Percentiles rank a stretch among this genome's conserved stretches.
Evolutionary conservation across 2,329 filamentous ascomycete species (phyloP).

Genomic region (Drechslerella stenobrocha): DNA sequence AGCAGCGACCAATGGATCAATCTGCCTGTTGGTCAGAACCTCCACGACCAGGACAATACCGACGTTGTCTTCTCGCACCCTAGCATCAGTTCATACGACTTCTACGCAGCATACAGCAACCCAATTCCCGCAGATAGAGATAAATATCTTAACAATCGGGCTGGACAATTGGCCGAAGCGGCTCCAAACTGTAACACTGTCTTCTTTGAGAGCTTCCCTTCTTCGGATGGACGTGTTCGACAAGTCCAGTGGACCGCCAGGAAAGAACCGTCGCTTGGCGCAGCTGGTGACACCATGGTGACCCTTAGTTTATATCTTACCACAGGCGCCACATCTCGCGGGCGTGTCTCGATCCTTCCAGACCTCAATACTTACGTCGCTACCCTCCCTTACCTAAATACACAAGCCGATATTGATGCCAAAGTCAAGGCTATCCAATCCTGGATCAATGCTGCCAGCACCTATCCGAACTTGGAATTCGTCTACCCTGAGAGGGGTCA

Average conservation of each 20-base stretch:
- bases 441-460: conserved; percentile 62
- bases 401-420: conserved; percentile 65
- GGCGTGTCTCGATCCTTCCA: conserved; percentile 57
- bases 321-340: conserved; percentile 60
- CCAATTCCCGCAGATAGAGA: conserved; percentile 57
- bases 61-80: conserved; percentile 61
- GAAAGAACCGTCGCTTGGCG: conserved; percentile 63
- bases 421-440: conserved; percentile 68
- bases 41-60: conserved; percentile 66
- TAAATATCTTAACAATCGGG: conserved; percentile 59
- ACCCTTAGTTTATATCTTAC: conserved; percentile 61
- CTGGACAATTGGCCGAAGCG: conserved; percentile 62
- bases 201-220: conserved; percentile 53
- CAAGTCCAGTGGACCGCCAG: conserved; percentile 70
- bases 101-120: conserved; percentile 64
- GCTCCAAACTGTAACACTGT: conserved; percentile 55
- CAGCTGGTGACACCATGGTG: conserved; percentile 56
- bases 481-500: conserved; percentile 61
- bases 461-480: conserved; percentile 63
- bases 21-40: conserved; percentile 64
- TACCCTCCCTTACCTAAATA: conserved; percentile 64
- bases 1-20: conserved; percentile 62
- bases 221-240: conserved; percentile 64
- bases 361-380: conserved; percentile 60
- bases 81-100: conserved; percentile 66